A percentile compares a stretch with the other conserved stretches of the same genome.
Evolutionary conservation across 805 yeast species (phyloP).

Genomic region (Candida nitratophila): DNA sequence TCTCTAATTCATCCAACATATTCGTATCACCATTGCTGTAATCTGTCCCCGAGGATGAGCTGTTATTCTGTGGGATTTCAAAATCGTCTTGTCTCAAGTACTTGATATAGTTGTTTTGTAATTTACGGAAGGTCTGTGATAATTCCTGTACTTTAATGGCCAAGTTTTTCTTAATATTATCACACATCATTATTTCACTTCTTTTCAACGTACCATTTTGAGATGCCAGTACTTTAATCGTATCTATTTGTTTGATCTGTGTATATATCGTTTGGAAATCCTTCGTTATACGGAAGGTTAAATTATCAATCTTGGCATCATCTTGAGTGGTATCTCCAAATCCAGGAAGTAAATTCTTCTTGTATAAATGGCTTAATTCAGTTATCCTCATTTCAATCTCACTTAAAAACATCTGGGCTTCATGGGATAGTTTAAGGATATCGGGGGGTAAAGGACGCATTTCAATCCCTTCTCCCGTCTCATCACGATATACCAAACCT

Average conservation of each 20-base stretch:
- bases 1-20: slow-evolving; percentile 24
- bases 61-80: slow-evolving; percentile 23
- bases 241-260: slow-evolving; percentile 60
- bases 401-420: slow-evolving; percentile 56
- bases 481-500: slow-evolving; percentile 37
- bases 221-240: slow-evolving; percentile 20
- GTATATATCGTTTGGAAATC: slow-evolving; percentile 74
- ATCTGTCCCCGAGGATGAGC: slow-evolving; percentile 1
- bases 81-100: slow-evolving; percentile 76
- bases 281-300: slow-evolving; percentile 69
- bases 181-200: slow-evolving; percentile 58
- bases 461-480: slow-evolving; percentile 35
- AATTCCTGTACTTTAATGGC: slow-evolving; percentile 79
- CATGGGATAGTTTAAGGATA: slow-evolving; percentile 65
- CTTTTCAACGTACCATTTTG: slow-evolving; percentile 22
- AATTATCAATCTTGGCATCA: slow-evolving; percentile 70
- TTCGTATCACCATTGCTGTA: slow-evolving; percentile 3
- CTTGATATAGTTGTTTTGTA: slow-evolving; percentile 85
- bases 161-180: slow-evolving; percentile 75
- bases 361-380: slow-evolving; percentile 62
- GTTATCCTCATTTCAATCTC: slow-evolving; percentile 48
- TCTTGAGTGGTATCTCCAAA: slow-evolving; percentile 73
- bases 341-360: slow-evolving; percentile 80
- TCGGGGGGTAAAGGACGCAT: slow-evolving; percentile 68
- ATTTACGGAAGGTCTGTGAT: slow-evolving; percentile 71